A percentile compares a stretch with the other conserved stretches of the same genome.
phyloP scores from a whole-genome alignment of 2,329 filamentous ascomycete genomes.

The Colletotrichum brevisporum region DNA sequence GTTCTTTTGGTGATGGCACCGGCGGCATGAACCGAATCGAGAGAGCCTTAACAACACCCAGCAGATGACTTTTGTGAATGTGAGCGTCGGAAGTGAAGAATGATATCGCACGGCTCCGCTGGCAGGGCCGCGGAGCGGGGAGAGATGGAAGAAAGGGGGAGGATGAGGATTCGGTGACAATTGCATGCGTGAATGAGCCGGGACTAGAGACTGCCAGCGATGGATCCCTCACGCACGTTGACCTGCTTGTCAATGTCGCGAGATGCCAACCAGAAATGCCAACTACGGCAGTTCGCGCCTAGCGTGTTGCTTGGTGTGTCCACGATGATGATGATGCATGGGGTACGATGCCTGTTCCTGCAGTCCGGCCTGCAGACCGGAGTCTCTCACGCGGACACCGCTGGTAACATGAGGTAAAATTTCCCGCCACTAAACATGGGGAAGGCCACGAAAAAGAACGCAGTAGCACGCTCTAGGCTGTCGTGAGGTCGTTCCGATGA shows the following conservation, averaged over 20 bases:
- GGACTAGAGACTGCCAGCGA: slow-evolving; percentile 25
- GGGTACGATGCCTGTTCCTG: neutral
- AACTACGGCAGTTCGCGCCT: slow-evolving; percentile 20
- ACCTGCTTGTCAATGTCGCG: slow-evolving; percentile 12
- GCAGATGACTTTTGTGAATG: slow-evolving; percentile 11
- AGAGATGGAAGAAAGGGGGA: neutral
- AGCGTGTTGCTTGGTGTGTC: slow-evolving; percentile 7
- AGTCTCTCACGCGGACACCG: neutral
- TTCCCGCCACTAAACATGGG: slow-evolving; percentile 32
- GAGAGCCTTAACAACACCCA: slow-evolving; percentile 4
- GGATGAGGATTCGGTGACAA: neutral
- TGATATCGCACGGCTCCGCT: slow-evolving; percentile 15
- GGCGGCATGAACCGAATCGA: slow-evolving; percentile 26
- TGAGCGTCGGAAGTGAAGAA: neutral
- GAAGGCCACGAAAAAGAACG: neutral
- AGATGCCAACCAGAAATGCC: slow-evolving; percentile 2
- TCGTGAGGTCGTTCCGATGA: slow-evolving; percentile 25
- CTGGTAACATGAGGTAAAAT: neutral
- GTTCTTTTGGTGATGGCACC: slow-evolving; percentile 21
- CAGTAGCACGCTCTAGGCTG: neutral
- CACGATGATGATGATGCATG: neutral
- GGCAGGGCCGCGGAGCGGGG: slow-evolving; percentile 23
- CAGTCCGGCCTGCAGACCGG: neutral
- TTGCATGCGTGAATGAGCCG: neutral
- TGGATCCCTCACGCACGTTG: slow-evolving; percentile 9